A percentile compares a stretch with the other conserved stretches of the same genome.
phyloP scores from a whole-genome alignment of 2,329 filamentous ascomycete genomes.

The Fusarium pseudoanthophilum region DNA sequence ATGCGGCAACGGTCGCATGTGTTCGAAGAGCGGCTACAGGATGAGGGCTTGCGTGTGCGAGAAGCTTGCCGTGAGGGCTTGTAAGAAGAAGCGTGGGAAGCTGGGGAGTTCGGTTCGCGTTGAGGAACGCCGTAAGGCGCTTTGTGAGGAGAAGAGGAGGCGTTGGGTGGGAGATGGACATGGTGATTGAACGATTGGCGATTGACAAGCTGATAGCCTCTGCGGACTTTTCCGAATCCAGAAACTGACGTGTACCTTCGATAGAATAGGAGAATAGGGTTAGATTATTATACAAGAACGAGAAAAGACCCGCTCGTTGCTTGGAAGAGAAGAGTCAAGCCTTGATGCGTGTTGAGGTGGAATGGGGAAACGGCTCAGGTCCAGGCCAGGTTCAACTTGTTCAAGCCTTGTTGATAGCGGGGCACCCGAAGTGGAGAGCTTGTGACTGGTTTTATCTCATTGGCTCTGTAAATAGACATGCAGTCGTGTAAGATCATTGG shows the following conservation, averaged over 20 bases:
- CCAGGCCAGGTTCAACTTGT: constrained; percentile 21
- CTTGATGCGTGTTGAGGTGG: constrained; percentile 20
- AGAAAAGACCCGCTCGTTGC: background rate
- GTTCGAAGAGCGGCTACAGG: constrained; percentile 68
- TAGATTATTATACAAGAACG: background rate
- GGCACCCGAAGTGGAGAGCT: constrained; percentile 27
- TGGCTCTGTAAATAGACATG: constrained; percentile 8
- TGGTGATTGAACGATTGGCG: constrained; percentile 25
- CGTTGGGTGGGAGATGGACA: constrained; percentile 55
- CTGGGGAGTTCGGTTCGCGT: constrained; percentile 65
- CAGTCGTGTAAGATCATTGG: constrained; percentile 47
- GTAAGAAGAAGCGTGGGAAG: constrained; percentile 70
- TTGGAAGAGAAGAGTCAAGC: constrained; percentile 8
- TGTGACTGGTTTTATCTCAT: constrained; percentile 15
- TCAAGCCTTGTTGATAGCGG: constrained; percentile 29
- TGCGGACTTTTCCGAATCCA: background rate
- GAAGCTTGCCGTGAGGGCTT: constrained; percentile 70
- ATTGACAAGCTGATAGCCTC: background rate
- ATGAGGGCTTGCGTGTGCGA: constrained; percentile 68
- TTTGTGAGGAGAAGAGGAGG: constrained; percentile 73
- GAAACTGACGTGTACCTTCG: background rate
- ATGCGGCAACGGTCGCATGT: constrained; percentile 72
- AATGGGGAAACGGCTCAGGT: constrained; percentile 36
- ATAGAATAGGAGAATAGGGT: too few relatives aligned
- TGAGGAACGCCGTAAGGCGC: constrained; percentile 70